Conservation (phyloP, 2,329 filamentous ascomycete species). For the Fusarium tuaranense region DNA sequence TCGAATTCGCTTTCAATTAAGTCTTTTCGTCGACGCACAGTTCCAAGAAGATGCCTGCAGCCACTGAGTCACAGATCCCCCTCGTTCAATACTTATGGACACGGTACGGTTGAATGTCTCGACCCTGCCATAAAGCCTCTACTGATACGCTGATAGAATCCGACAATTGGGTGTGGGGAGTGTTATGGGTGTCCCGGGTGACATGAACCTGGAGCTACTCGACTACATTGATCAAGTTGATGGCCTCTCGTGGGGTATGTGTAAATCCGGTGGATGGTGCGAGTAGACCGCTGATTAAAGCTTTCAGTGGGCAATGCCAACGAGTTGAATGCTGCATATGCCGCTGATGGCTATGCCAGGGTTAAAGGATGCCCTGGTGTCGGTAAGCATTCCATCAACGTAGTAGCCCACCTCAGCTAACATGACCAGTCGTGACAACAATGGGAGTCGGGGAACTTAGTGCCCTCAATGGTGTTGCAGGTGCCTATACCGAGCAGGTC, state of each 20-base stretch:
- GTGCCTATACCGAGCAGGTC: constrained; percentile 23
- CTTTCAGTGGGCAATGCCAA: constrained; percentile 19
- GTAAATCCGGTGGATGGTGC: too few species aligned
- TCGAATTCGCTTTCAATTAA: not conserved
- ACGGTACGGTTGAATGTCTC: not conserved
- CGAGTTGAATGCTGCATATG: constrained; percentile 24
- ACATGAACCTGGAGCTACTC: constrained; percentile 24
- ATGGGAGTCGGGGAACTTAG: constrained; percentile 23
- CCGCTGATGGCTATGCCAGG: constrained; percentile 24
- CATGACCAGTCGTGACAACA: constrained; percentile 10
- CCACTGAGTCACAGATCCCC: not conserved
- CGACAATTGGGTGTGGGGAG: constrained; percentile 11
- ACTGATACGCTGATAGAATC: not conserved
- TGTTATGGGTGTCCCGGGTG: constrained; percentile 20
- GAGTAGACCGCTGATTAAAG: too few species aligned
- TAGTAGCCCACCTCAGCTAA: not conserved
- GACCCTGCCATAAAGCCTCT: too few species aligned
- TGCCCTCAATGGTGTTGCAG: constrained; percentile 20
- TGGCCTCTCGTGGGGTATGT: constrained; percentile 5
- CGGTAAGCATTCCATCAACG: not conserved
- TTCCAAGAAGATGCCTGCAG: constrained; percentile 4
- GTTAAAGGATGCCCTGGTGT: constrained; percentile 18
- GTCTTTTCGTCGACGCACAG: not conserved
- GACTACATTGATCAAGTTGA: constrained; percentile 21
- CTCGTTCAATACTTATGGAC: constrained; percentile 15